Percentiles rank a stretch among this genome's conserved stretches.
phyloP scores from a whole-genome alignment of 2,329 filamentous ascomycete species.

The Aspergillus oerlinghausenensis region DNA sequence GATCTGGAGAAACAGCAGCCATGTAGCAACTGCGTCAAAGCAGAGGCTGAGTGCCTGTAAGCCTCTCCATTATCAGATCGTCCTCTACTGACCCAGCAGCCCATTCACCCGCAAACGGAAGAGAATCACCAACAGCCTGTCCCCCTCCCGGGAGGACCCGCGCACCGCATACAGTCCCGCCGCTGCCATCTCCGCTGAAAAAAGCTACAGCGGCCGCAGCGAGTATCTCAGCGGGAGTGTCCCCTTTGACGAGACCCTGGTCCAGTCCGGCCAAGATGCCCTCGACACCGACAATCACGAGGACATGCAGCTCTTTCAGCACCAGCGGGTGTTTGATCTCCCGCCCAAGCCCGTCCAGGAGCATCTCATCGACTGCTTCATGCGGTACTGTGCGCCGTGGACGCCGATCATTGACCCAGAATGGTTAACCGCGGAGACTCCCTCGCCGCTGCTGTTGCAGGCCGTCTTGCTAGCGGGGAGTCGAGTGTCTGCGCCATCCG shows the following conservation, averaged over 20 bases:
- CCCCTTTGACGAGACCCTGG: conserved; percentile 26
- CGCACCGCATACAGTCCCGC: conserved; percentile 19
- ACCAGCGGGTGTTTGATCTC: conserved; percentile 22
- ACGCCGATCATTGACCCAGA: conserved; percentile 39
- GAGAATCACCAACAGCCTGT: conserved; percentile 35
- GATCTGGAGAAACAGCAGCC: conserved; percentile 23
- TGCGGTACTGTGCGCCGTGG: conserved; percentile 39
- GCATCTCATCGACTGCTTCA: conserved; percentile 37
- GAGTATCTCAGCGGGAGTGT: conserved; percentile 23
- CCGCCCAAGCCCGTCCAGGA: conserved; percentile 27
- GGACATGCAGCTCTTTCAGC: conserved; percentile 20
- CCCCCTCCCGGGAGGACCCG: conserved; percentile 20
- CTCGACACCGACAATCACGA: conserved; percentile 17
- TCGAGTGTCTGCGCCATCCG: conserved; percentile 30
- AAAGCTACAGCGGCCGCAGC: conserved; percentile 24
- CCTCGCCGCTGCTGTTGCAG: conserved; percentile 26
- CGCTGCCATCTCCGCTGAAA: conserved; percentile 17
- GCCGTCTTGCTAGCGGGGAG: conserved; percentile 41
- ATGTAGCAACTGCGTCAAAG: conserved; percentile 23
- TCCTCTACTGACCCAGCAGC: conserved; percentile 8
- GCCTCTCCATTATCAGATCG: neutral
- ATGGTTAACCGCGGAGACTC: conserved; percentile 33
- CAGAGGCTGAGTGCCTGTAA: conserved; percentile 22
- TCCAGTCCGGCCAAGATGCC: conserved; percentile 21
- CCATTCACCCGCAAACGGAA: conserved; percentile 27